Conservation (phyloP, 1,284 basidiomycete genomes). For the Caloboletus inedulis region DNA sequence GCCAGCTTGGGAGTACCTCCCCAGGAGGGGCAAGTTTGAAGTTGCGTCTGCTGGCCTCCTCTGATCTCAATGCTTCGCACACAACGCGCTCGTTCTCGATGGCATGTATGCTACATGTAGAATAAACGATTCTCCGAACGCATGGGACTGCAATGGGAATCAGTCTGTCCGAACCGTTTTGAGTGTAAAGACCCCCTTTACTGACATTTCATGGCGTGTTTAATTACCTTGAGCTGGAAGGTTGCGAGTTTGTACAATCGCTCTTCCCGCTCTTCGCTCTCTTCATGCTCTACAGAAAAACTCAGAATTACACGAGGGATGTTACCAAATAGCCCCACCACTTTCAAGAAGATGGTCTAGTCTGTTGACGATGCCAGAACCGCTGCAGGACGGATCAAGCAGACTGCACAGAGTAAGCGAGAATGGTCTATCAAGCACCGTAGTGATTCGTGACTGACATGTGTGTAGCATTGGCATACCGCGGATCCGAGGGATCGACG, state of each 20-base stretch:
- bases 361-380: constrained; percentile 89
- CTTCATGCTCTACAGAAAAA: constrained; percentile 43
- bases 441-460: constrained; percentile 65
- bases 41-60: constrained; percentile 54
- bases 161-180: constrained; percentile 14
- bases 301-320: not conserved
- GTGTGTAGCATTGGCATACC: constrained; percentile 70
- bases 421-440: not conserved
- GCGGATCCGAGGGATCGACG: constrained; percentile 59
- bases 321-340: constrained; percentile 39
- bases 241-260: constrained; percentile 78
- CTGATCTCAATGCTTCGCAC: constrained; percentile 64
- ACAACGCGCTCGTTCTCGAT: constrained; percentile 90
- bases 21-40: constrained; percentile 68
- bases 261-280: constrained; percentile 50
- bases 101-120: constrained; percentile 91
- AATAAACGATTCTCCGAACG: constrained; percentile 88
- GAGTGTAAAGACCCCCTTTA: constrained; percentile 26
- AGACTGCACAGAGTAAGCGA: constrained; percentile 47
- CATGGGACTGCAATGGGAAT: constrained; percentile 42
- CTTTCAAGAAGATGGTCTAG: constrained; percentile 79
- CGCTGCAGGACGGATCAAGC: constrained; percentile 91
- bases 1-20: constrained; percentile 76
- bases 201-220: constrained; percentile 91
- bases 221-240: constrained; percentile 92